phyloP scores from a whole-genome alignment of 805 yeast genomes.

The Kuraishia hungarica region DNA sequence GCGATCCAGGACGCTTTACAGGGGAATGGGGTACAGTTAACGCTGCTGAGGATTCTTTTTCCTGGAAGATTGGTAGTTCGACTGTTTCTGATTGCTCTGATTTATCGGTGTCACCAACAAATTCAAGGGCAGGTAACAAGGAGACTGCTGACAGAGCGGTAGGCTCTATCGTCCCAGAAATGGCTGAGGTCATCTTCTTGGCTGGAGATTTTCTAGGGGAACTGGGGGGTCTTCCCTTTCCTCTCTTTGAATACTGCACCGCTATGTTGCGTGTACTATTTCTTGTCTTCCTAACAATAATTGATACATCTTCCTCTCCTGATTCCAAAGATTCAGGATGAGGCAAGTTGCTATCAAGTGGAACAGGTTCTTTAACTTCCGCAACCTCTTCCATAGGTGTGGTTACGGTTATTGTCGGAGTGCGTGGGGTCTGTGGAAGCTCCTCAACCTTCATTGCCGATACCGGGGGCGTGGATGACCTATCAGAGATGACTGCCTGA shows the following conservation, averaged over 20 bases:
- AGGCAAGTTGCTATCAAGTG: background rate
- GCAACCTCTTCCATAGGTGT: background rate
- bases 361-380: background rate
- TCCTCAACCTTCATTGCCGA: background rate
- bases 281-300: background rate
- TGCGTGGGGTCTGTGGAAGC: background rate
- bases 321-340: background rate
- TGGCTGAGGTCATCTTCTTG: background rate
- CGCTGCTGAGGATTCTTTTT: background rate
- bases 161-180: background rate
- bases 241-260: background rate
- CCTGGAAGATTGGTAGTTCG: background rate
- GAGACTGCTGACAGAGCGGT: background rate
- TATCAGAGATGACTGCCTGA: too few relatives aligned
- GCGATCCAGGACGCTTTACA: background rate
- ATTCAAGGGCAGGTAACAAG: background rate
- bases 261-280: background rate
- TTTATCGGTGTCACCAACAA: background rate
- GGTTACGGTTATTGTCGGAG: background rate
- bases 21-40: background rate
- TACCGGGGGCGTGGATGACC: background rate
- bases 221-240: background rate
- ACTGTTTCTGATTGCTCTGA: background rate
- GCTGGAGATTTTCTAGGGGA: background rate
- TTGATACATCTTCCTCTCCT: background rate